Base-by-base conservation (phyloP, 1,284 basidiomycete species). In the Rhodotorula sp. region DNA sequence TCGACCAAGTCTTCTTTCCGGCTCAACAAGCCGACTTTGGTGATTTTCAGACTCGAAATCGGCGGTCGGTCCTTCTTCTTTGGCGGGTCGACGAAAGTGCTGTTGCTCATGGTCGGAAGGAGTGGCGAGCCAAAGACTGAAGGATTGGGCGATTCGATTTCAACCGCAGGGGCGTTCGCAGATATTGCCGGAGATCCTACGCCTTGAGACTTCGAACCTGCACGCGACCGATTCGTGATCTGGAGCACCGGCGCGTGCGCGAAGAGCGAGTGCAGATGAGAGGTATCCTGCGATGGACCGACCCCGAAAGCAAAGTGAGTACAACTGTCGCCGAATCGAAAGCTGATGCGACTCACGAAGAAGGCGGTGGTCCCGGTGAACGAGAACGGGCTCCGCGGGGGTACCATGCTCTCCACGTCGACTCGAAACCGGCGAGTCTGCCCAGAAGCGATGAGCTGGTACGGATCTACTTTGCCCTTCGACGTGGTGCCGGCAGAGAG, bases 1-100 rank as follows among this genome's bases (percentile, higher is more conserved):
- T 91, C 89, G 1, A 86, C 77, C 1, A 87, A 79, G 75, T 94
- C 91, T 68, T 95, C 93, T 81, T 95, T 96, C 66, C 94, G 86
- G 71, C 87, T 87, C 63, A 98, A 83, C 20, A 91, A 77, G 10
- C 93, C 94, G 14, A 90, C 86, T 80, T 95, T 95, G 15, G 89
- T 88, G 26, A 97, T 84, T 78, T 87, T 91, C 68, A 97, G 81
- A 15, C 84, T 84, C 77, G 72, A 68, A 0, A 72, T 44, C 6
- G 61, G 48, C 29, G 61, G 26, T 33, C 57, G 64, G 45, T 65
- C 64, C 45, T 55, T 63, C 66, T 62, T 54, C 46, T 59, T 66
- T 3, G 67, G 42, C 30, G 73, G 53, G 7, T 53, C 61, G 30
- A 69, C 51, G 63, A 67, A 74, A 3, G 73, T 74, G 22, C 70